Evolutionary conservation across 768 basidiomycete genomes (phyloP), one percentile per base, ranked within the genome.

Genomic region (Boletus subcaerulescens): DNA sequence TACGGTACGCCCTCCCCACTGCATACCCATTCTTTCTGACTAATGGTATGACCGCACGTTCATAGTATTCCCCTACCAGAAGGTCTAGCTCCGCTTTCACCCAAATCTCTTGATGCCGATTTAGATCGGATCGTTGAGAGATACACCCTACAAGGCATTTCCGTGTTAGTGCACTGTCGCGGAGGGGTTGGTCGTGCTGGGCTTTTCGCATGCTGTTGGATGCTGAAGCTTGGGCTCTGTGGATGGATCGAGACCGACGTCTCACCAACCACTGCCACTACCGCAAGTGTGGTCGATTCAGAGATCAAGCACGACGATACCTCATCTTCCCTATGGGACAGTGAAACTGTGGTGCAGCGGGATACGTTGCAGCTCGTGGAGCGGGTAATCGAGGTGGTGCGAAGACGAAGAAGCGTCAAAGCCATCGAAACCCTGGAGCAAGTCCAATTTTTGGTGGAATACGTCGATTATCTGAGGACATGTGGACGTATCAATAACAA

Each of bases 381-480:
- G 65, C 78, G 81, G 24, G 85, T 82, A 2, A 90, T 98, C 50
- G 72, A 76, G 7, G 80, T 93, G 52, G 82, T 94, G 9, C 73
- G 95, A 46, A 74, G 80, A 57, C 74, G 93, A 57, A 75, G 95
- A 57, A 93, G 93, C 61, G 71, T 86, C 53, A 98, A 98, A 68
- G 93, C 94, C 2, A 82, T 98, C 39, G 96, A 98, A 69, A 96
- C 93, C 4, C 86, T 89, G 66, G 93, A 97, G 67, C 95, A 98
- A 71, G 96, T 96, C 15, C 74, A 78, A 59, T 93, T 94, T 64
- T 71, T 94, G 46, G 82, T 86, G 0, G 86, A 91, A 31, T 94
- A 83, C 68, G 82, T 91, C 4, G 81, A 86, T 38, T 84, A 80
- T 71, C 65, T 91, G 54, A 67, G 76, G 48, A 55, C 56, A 12